Conservation (phyloP, 805 yeast genomes). For the Saccharomyces paradoxus region DNA sequence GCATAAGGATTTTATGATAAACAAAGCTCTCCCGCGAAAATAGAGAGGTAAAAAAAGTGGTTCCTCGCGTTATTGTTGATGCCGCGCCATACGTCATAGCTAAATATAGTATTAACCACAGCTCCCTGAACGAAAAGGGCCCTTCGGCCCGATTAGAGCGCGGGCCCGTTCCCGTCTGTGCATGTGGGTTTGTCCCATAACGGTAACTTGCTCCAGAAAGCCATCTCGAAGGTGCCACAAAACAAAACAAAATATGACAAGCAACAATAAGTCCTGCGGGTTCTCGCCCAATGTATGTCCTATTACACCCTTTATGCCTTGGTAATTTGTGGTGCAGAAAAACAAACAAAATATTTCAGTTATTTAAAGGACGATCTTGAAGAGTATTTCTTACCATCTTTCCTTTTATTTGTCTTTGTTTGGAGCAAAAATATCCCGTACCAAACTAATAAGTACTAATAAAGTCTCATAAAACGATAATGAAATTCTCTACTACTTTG, state of each 20-base stretch:
- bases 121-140: background rate
- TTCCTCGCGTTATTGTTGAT: background rate
- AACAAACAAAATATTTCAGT: background rate
- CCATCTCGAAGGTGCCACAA: background rate
- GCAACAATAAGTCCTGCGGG: background rate
- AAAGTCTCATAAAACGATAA: slow-evolving; percentile 2
- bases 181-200: background rate
- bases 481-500: slow-evolving; percentile 22
- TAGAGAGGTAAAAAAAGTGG: background rate
- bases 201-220: background rate
- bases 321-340: background rate
- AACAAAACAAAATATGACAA: background rate
- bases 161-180: background rate
- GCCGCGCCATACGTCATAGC: background rate
- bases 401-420: background rate
- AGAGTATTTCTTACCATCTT: background rate
- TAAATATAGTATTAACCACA: background rate
- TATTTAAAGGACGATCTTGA: background rate
- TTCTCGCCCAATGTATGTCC: background rate
- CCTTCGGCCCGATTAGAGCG: background rate
- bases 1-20: too few species aligned
- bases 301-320: background rate
- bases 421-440: background rate
- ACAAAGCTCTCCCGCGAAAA: background rate
- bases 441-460: background rate